phyloP scores from a whole-genome alignment of 2,329 filamentous ascomycete genomes.

The Ilyonectria robusta region DNA sequence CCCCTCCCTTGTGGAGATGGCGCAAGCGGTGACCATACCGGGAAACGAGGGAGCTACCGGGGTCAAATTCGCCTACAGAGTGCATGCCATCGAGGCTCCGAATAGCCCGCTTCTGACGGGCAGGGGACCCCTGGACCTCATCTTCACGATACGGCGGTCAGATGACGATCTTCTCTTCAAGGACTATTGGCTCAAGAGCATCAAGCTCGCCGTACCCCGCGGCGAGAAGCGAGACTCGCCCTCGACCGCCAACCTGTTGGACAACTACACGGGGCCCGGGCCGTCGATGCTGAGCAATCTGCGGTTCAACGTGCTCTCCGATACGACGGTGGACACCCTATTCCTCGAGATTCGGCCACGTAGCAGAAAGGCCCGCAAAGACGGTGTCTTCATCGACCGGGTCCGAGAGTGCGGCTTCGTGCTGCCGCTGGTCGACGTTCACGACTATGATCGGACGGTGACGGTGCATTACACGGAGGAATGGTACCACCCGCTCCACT shows the following conservation, averaged over 20 bases:
- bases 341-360: neutral
- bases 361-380: neutral
- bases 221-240: neutral
- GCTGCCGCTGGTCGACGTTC: neutral
- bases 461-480: neutral
- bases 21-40: neutral
- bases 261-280: slow-evolving; percentile 28
- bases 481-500: neutral
- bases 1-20: neutral
- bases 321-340: neutral
- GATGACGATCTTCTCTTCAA: neutral
- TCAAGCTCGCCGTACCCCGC: slow-evolving; percentile 8
- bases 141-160: neutral
- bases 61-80: neutral
- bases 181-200: neutral
- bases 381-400: neutral
- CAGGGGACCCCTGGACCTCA: neutral
- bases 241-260: slow-evolving; percentile 26
- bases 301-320: slow-evolving; percentile 34
- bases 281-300: slow-evolving; percentile 33
- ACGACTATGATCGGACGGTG: neutral
- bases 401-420: neutral
- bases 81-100: neutral
- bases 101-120: neutral
- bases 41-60: neutral